Evolutionary conservation across 164 flowering plant genomes (phyloP).

Genomic region (Sextonia rubra): DNA sequence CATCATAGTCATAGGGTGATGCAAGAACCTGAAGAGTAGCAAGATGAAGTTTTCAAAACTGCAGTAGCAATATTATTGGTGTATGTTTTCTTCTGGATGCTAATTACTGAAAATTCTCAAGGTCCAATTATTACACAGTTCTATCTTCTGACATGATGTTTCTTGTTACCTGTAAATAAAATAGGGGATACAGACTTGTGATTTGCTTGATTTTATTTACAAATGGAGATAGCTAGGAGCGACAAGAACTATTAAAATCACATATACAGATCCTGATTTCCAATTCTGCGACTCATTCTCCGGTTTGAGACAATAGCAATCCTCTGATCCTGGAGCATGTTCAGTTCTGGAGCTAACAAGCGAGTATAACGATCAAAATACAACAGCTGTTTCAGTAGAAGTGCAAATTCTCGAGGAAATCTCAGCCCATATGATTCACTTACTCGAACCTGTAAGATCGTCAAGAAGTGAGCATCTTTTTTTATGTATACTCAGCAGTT

Average conservation of each 20-base stretch:
- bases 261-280: slow-evolving; percentile 10
- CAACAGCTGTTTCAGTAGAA: slow-evolving; percentile 88
- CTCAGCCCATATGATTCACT: slow-evolving; percentile 91
- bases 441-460: slow-evolving; percentile 55
- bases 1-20: neutral
- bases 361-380: slow-evolving; percentile 95
- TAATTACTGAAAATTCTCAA: neutral
- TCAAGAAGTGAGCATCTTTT: neutral
- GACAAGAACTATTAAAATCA: neutral
- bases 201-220: neutral
- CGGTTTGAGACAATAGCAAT: slow-evolving; percentile 60
- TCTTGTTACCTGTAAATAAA: neutral
- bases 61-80: neutral
- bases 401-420: slow-evolving; percentile 95
- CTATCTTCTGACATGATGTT: neutral
- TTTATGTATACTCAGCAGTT: no score
- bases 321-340: slow-evolving; percentile 94
- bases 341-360: slow-evolving; percentile 77
- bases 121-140: neutral
- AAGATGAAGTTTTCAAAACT: neutral
- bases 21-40: neutral
- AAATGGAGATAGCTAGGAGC: neutral
- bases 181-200: neutral
- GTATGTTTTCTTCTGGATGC: neutral
- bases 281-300: slow-evolving; percentile 19